phyloP scores from a whole-genome alignment of 768 basidiomycete species.

The Dentipellis fragilis region DNA sequence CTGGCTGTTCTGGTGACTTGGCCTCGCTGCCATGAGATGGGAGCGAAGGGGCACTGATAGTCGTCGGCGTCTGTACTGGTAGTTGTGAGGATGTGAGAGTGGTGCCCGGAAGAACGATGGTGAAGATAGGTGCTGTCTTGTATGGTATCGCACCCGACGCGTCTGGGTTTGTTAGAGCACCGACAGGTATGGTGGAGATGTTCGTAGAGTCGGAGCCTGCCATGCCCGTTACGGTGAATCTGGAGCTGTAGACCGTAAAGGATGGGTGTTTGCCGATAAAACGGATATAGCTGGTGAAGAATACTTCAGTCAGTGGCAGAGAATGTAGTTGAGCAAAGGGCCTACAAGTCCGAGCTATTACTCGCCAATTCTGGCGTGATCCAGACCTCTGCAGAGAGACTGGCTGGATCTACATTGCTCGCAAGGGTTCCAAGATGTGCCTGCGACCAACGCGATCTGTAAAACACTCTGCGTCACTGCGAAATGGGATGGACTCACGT shows the following conservation, averaged over 20 bases:
- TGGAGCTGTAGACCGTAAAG: neutral
- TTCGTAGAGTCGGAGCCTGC: neutral
- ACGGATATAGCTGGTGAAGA: slow-evolving; percentile 1
- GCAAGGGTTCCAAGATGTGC: neutral
- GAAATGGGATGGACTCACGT: neutral
- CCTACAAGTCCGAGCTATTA: slow-evolving; percentile 4
- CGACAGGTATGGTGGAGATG: neutral
- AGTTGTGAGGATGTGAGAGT: neutral
- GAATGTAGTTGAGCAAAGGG: neutral
- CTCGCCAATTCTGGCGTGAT: neutral
- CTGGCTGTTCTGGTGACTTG: neutral
- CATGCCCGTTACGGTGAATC: slow-evolving; percentile 1
- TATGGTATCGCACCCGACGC: too few relatives aligned
- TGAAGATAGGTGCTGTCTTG: neutral
- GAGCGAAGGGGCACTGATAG: neutral
- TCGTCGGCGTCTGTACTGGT: neutral
- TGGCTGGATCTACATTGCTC: neutral
- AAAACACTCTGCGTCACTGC: too few relatives aligned
- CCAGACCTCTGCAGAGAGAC: neutral
- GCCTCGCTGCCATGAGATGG: neutral
- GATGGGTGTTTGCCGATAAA: neutral
- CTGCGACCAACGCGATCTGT: neutral
- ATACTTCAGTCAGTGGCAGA: neutral
- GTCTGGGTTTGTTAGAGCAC: neutral
- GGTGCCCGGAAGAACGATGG: neutral